A percentile compares a stretch with the other conserved stretches of the same genome.
phyloP scores from a whole-genome alignment of 306 rosid genomes.

The Cucumis hystrix region DNA sequence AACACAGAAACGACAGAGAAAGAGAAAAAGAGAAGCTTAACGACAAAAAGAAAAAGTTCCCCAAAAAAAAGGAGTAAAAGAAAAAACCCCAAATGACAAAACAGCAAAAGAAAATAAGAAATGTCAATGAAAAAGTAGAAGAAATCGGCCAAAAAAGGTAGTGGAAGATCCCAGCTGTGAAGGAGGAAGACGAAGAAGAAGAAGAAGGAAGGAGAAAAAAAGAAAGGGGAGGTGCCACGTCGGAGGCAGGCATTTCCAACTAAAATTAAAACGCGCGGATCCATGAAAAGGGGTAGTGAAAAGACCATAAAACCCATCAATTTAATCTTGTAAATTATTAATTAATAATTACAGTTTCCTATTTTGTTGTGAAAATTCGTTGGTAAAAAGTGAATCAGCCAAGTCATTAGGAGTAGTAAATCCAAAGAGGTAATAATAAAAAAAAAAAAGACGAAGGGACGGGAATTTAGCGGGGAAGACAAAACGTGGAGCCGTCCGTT shows the following conservation, averaged over 20 bases:
- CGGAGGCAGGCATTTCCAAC: not conserved
- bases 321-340: too few relatives aligned
- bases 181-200: not conserved
- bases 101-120: not conserved
- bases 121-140: constrained; percentile 7
- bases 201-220: not conserved
- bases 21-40: not conserved
- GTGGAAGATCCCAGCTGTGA: not conserved
- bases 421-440: not conserved
- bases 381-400: not conserved
- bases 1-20: not conserved
- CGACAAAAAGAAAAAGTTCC: not conserved
- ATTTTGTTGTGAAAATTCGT: not conserved
- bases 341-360: not conserved
- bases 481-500: not conserved
- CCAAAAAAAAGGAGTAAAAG: not conserved
- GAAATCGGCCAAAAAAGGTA: not conserved
- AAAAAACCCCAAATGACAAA: not conserved
- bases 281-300: not conserved
- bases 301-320: not conserved
- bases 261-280: not conserved
- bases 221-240: constrained; percentile 13
- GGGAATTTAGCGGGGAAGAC: not conserved
- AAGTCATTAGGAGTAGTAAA: not conserved
- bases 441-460: not conserved